A percentile compares a stretch with the other conserved stretches of the same genome.
phyloP scores from a whole-genome alignment of 495 filamentous ascomycete species.

The Hyphodiscus hymeniophilus region DNA sequence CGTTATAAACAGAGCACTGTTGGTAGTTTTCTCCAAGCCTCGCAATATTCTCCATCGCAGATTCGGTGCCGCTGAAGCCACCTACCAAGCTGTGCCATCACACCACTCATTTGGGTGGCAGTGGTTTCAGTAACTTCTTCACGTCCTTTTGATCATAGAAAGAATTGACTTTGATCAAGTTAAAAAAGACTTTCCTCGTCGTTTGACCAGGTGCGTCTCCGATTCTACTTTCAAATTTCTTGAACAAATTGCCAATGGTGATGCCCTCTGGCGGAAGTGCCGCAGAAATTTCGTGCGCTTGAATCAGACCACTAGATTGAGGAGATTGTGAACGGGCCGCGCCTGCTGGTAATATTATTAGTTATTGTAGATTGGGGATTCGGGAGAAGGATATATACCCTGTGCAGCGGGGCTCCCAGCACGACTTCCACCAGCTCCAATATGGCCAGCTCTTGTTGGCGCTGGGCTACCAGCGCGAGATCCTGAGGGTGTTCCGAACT shows the following conservation, averaged over 20 bases:
- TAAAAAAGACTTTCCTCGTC: conserved; percentile 40
- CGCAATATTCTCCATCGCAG: no score
- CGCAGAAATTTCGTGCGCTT: conserved; percentile 61
- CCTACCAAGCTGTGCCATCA: no score
- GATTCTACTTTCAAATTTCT: conserved; percentile 52
- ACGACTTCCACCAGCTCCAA: conserved; percentile 35
- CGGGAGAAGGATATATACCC: conserved; percentile 13
- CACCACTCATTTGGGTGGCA: no score
- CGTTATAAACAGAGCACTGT: no score
- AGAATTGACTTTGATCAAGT: conserved; percentile 41
- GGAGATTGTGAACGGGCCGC: not conserved
- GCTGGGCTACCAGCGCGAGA: conserved; percentile 37
- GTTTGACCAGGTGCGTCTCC: conserved; percentile 31
- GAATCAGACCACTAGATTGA: conserved; percentile 36
- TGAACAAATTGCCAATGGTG: conserved; percentile 50
- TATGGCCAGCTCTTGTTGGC: conserved; percentile 7
- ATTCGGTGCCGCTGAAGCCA: no score
- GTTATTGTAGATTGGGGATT: not conserved
- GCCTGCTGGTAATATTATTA: not conserved
- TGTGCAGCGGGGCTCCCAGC: conserved; percentile 39
- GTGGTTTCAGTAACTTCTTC: no score
- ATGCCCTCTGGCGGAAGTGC: conserved; percentile 53
- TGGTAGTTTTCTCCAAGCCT: no score
- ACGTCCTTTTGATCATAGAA: no score
- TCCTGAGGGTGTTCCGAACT: conserved; percentile 17